Conservation (phyloP, 2,329 filamentous ascomycete species). For the Teratosphaeria zuluensis region DNA sequence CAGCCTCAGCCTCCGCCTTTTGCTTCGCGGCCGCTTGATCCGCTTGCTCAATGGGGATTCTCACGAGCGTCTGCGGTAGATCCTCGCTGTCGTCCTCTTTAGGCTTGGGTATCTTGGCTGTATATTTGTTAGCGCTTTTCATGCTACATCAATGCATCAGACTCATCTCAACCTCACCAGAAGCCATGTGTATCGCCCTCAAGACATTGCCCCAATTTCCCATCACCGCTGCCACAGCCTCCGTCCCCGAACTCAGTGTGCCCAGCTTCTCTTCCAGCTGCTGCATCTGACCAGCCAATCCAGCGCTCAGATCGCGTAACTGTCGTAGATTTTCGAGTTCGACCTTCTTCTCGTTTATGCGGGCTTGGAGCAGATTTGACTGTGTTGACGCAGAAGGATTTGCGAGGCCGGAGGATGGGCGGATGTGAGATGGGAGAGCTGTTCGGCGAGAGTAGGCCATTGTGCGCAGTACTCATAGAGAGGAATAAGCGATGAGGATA, state of each 20-base stretch:
- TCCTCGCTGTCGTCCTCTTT: slow-evolving; percentile 35
- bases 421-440: slow-evolving; percentile 53
- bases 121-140: slow-evolving; percentile 7
- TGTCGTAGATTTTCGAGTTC: slow-evolving; percentile 73
- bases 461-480: neutral
- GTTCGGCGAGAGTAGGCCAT: slow-evolving; percentile 33
- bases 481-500: neutral
- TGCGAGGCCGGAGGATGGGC: slow-evolving; percentile 35
- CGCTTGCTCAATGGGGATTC: slow-evolving; percentile 69
- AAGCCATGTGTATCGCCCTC: slow-evolving; percentile 77
- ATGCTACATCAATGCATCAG: neutral
- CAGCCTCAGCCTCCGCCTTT: slow-evolving; percentile 15
- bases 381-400: slow-evolving; percentile 32
- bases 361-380: slow-evolving; percentile 60
- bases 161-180: slow-evolving; percentile 45
- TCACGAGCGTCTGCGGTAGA: slow-evolving; percentile 71
- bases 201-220: slow-evolving; percentile 84
- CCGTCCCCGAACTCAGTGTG: slow-evolving; percentile 71
- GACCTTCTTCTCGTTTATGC: slow-evolving; percentile 76
- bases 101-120: slow-evolving; percentile 61
- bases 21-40: slow-evolving; percentile 16
- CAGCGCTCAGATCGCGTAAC: slow-evolving; percentile 67
- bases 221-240: slow-evolving; percentile 76
- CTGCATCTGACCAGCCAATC: slow-evolving; percentile 73
- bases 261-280: slow-evolving; percentile 66